These are phyloP conservation scores for Thalia dealbata DNA, from an alignment of 176 grass and related monocot species.

Conservation along the genomic window DNA sequence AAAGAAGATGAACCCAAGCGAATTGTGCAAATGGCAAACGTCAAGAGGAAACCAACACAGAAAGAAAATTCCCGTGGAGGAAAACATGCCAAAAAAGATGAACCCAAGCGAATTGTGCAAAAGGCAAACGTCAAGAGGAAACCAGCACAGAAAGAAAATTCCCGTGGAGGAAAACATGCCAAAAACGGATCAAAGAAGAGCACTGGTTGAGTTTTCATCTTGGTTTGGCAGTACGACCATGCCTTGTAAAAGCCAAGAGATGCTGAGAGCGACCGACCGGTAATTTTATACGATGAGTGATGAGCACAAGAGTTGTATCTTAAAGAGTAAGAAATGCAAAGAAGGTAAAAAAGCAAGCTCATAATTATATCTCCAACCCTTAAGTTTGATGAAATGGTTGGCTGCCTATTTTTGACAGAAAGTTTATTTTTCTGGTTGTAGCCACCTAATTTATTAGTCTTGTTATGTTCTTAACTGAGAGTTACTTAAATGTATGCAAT, in stretches of 20 bases:
- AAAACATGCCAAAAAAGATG: constrained; percentile 22
- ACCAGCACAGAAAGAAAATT: constrained; percentile 30
- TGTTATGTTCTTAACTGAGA: too few species aligned
- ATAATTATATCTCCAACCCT: too few species aligned
- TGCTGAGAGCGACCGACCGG: too few species aligned
- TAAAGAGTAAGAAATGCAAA: too few species aligned
- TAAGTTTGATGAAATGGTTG: too few species aligned
- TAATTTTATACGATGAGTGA: too few species aligned
- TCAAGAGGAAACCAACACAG: constrained; percentile 25
- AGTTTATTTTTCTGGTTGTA: too few species aligned
- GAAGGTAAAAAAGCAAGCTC: too few species aligned
- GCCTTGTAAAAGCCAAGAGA: not conserved
- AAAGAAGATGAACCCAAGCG: constrained; percentile 56
- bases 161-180: constrained; percentile 8
- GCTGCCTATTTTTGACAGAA: too few species aligned
- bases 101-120: constrained; percentile 60
- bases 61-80: constrained; percentile 17
- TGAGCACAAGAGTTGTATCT: too few species aligned
- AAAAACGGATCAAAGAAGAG: not conserved
- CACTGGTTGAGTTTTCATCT: not conserved
- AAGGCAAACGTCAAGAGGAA: constrained; percentile 26
- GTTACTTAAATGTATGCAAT: too few species aligned
- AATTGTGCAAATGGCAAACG: constrained; percentile 44
- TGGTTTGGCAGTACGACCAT: not conserved
- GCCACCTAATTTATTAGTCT: too few species aligned